phyloP scores from a whole-genome alignment of 768 basidiomycete species.

The Postia placenta region DNA sequence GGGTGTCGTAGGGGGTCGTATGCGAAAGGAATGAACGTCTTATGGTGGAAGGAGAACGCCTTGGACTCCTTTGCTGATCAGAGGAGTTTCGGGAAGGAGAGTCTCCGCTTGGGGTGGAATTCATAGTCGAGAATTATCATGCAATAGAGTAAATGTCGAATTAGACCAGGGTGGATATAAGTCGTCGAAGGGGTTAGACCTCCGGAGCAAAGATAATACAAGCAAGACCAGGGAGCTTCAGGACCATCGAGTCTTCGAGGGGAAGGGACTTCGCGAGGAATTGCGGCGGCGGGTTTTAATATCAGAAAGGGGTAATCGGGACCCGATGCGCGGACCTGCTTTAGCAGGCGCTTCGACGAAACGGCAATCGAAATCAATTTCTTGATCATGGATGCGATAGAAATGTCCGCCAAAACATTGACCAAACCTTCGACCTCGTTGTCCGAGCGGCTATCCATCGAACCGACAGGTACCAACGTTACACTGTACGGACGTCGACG shows the following conservation, averaged over 20 bases:
- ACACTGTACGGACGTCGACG: too few species aligned
- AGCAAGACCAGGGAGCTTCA: conserved; percentile 20
- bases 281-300: conserved; percentile 11
- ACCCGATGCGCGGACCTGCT: conserved; percentile 18
- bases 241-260: conserved; percentile 14
- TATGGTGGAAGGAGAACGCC: conserved; percentile 9
- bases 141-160: conserved; percentile 11
- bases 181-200: conserved; percentile 20
- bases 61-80: conserved; percentile 8
- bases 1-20: conserved; percentile 5
- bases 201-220: conserved; percentile 22
- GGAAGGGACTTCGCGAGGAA: neutral
- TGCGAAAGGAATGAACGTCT: conserved; percentile 12
- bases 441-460: too few species aligned
- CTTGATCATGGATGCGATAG: conserved; percentile 13
- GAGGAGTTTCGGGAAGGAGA: conserved; percentile 13
- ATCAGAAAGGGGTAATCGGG: conserved; percentile 15
- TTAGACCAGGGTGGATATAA: conserved; percentile 13
- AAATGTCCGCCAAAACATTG: conserved; percentile 1
- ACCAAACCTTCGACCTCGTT: neutral
- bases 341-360: conserved; percentile 17
- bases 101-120: neutral
- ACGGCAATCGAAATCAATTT: conserved; percentile 19
- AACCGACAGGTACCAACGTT: too few species aligned
- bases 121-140: conserved; percentile 12